Base-by-base conservation (phyloP, 2,329 filamentous ascomycete species). In the Ceratocystis huliohia region DNA sequence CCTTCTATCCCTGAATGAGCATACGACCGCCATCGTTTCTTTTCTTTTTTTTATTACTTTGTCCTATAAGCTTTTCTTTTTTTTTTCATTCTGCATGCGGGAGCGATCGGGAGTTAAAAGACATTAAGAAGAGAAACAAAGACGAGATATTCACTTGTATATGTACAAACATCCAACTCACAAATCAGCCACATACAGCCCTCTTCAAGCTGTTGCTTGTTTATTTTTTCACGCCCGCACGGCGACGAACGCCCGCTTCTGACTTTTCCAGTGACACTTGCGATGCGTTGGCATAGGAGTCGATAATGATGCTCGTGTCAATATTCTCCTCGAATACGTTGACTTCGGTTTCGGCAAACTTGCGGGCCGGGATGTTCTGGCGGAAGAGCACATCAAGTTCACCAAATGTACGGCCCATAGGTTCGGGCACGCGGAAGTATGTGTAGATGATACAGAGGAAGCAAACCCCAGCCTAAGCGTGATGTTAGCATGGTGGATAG, bases 371-470 rank as follows among this genome's bases (percentile, higher is more conserved):
- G 1, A 78, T 72, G 2, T 70, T 69, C 66, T 74, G 72, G 69
- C 78, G 75, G 57, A 79, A 79, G 2, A 79, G 72, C 56, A 78
- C 56, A 65, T 79, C 77, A 46, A 79, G 68, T 69, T 80, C 77
- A 2, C 76, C 78, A 68, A 78, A 79, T 0, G 77, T 77, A 5
- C 78, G 73, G 6, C 76, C 80, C 65, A 78, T 81, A 0, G 82
- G 81, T 70, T 85, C 83, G 2, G 81, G 81, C 1, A 83, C 73
- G 63, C 79, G 78, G 70, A 81, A 81, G 69, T 74, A 82, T 0
- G 78, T 76, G 76, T 82, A 84, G 0, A 77, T 70, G 3, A 81
- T 75, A 25, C 78, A 74, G 5, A 77, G 66, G 22, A 79, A 73
- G 66, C 78, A 77, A 22, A 79, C 75, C 5, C 72, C 73, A 1